Evolutionary conservation across 495 filamentous ascomycete species (phyloP).

Genomic region (Cladorrhinum samala): DNA sequence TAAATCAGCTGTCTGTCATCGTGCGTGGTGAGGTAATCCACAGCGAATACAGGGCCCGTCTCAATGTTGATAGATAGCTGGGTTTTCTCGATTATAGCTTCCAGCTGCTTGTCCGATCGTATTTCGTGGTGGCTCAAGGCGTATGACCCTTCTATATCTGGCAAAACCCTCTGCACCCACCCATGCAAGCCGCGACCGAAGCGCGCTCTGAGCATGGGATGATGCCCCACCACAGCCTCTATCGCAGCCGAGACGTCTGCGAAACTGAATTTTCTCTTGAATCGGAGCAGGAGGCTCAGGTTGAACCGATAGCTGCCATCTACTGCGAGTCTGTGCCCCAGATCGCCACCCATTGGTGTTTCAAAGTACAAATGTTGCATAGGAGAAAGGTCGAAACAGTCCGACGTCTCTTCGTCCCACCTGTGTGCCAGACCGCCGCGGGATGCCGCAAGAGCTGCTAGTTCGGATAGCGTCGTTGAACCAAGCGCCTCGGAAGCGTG

Average conservation of each 20-base stretch:
- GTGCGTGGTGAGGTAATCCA: conserved; percentile 46
- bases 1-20: conserved; percentile 51
- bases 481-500: conserved; percentile 24
- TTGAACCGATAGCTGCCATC: conserved; percentile 65
- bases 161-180: conserved; percentile 38
- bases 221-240: conserved; percentile 53
- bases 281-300: conserved; percentile 57
- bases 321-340: conserved; percentile 29
- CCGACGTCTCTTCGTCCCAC: conserved; percentile 33
- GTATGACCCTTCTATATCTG: conserved; percentile 36
- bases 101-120: conserved; percentile 33
- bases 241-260: conserved; percentile 47
- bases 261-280: conserved; percentile 45
- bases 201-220: conserved; percentile 70
- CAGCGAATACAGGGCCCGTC: conserved; percentile 41
- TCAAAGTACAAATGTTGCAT: conserved; percentile 69
- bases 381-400: conserved; percentile 59
- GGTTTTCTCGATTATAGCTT: conserved; percentile 30
- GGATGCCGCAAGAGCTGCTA: conserved; percentile 32
- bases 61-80: conserved; percentile 38
- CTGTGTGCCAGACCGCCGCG: conserved; percentile 26
- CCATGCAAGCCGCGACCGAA: conserved; percentile 38
- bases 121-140: conserved; percentile 31
- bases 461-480: conserved; percentile 25
- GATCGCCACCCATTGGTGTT: conserved; percentile 35